These are phyloP conservation scores for Cucurbita argyrosperma DNA, from an alignment of 306 rosid species.

Conservation along the genomic window DNA sequence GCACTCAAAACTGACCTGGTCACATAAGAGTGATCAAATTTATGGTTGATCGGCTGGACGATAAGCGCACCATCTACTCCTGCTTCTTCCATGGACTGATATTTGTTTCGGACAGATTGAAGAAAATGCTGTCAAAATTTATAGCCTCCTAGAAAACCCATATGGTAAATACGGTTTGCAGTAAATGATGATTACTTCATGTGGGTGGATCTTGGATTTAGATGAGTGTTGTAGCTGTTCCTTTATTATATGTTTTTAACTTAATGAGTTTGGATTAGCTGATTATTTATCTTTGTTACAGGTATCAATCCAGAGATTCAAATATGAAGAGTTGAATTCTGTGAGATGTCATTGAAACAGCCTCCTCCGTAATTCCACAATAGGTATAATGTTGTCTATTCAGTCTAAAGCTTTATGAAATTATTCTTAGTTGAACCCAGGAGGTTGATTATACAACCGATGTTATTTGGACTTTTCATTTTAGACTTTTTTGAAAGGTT, in stretches of 20 bases:
- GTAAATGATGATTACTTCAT: neutral
- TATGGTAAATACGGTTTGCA: neutral
- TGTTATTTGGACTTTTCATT: no score
- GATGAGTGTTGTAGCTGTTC: no score
- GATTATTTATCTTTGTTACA: neutral
- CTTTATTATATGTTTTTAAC: no score
- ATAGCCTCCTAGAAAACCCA: neutral
- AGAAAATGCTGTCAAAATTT: no score
- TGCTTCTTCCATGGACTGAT: slow-evolving; percentile 76
- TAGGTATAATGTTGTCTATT: neutral
- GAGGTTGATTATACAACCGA: no score
- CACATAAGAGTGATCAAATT: slow-evolving; percentile 71
- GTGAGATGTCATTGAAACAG: neutral
- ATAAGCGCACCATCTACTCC: slow-evolving; percentile 75
- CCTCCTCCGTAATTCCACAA: neutral
- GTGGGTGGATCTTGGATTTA: neutral
- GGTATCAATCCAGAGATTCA: no score
- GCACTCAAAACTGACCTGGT: slow-evolving; percentile 41
- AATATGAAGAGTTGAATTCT: no score
- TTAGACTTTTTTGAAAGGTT: no score
- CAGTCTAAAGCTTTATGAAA: no score
- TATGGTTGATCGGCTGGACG: slow-evolving; percentile 89
- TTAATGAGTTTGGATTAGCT: neutral
- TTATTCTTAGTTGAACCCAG: no score
- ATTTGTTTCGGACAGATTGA: no score